Evolutionary conservation across 495 filamentous ascomycete genomes (phyloP), one percentile per base, ranked within the genome.

Genomic region (Penicillium lividum): DNA sequence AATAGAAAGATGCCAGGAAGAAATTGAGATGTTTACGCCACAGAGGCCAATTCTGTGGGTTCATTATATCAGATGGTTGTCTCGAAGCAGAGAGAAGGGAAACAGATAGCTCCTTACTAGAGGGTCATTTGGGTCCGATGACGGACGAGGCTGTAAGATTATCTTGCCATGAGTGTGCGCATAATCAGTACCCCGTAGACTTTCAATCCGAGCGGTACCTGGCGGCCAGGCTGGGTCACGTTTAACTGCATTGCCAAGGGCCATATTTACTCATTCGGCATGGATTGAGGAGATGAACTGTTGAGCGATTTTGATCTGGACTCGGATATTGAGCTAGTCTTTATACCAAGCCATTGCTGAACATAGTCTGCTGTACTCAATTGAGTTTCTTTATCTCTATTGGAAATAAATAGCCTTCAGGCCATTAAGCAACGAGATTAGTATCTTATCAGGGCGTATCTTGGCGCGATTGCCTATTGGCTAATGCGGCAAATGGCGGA

Each of bases 21-120:
- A 67, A 67, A 18, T 67, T 67, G 29, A 67, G 13, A 27, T 67
- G 50, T 15, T 67, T 67, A 9, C 64, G 51, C 61, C 61, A 61
- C 47, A 44, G 15, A 48, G 64, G 58, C 64, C 48, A 51, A 11
- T 51, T 51, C 48, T 51, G 22, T 30, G 2, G 15, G 25, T 13
- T 27, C 27, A 9, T 13, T 36, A 30, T 29, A 13, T 45, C n/a
- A 45, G 22, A 25, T 25, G 5, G 42, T 25, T 47, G 45, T 47
- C 18, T 27, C 11, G 45, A 29, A 47, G 25, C 8, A 47, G 22
- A 27, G 8, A 25, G 8, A 45, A 22, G 42, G 22, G 22, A 4
- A 27, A 27, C 16, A 1, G 7, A 47, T 43, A 28, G 33, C 7
- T 45, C 58, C 57, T 54, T 16, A 66, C 64, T 31, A 66, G 31